These are phyloP conservation scores for Abelmoschus esculentus DNA, from an alignment of 345 rosid genomes.

Conservation along the genomic window DNA sequence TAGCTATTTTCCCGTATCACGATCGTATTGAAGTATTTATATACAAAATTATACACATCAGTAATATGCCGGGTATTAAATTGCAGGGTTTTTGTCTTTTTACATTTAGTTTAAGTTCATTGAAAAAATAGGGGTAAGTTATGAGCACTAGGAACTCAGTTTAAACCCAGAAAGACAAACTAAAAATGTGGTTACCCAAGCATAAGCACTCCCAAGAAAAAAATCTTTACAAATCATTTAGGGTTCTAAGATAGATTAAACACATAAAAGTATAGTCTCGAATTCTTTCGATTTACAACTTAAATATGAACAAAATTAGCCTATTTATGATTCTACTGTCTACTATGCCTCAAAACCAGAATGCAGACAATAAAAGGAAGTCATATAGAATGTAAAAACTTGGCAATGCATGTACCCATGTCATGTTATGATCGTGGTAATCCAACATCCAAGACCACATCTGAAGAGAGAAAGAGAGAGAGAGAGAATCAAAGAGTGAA, in stretches of 20 bases:
- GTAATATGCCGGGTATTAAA: too few relatives aligned
- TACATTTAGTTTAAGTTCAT: background rate
- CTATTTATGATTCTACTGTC: background rate
- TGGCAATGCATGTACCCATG: background rate
- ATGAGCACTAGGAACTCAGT: background rate
- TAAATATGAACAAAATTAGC: background rate
- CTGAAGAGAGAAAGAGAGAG: background rate
- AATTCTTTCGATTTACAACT: background rate
- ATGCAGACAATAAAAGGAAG: background rate
- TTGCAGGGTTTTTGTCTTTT: too few relatives aligned
- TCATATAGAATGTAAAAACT: background rate
- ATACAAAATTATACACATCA: too few relatives aligned
- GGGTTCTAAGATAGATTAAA: background rate
- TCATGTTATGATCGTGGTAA: background rate
- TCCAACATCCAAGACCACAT: background rate
- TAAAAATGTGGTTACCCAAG: background rate
- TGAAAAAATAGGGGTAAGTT: background rate
- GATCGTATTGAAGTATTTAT: too few relatives aligned
- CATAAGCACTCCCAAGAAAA: background rate
- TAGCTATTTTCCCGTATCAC: too few relatives aligned
- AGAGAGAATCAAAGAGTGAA: slow-evolving; percentile 12
- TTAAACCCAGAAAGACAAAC: background rate
- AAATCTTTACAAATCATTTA: background rate
- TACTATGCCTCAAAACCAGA: background rate
- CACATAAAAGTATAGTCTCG: background rate